phyloP scores from a whole-genome alignment of 768 basidiomycete genomes.

The Kockovaella imperatae region DNA sequence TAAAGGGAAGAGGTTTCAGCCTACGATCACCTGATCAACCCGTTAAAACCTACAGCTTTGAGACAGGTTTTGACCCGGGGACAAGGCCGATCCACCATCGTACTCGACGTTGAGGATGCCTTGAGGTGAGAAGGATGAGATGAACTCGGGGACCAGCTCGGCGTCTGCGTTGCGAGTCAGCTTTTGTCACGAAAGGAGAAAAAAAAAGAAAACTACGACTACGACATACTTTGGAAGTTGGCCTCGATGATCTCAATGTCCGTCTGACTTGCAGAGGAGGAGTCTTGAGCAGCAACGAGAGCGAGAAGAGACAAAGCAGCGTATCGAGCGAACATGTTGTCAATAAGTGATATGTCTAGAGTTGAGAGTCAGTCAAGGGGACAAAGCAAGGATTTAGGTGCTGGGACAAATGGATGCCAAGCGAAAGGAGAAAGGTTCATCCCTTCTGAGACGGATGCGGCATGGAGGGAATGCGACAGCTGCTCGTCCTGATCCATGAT shows the following conservation, averaged over 20 bases:
- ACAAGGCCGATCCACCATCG: slow-evolving; percentile 49
- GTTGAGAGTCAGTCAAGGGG: too few species aligned
- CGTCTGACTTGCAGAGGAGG: slow-evolving; percentile 42
- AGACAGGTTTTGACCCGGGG: slow-evolving; percentile 57
- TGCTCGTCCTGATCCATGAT: too few species aligned
- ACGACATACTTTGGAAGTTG: slow-evolving; percentile 51
- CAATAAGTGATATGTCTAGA: too few species aligned
- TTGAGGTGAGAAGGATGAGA: slow-evolving; percentile 56
- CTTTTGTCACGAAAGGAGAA: background rate
- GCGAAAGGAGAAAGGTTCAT: too few species aligned
- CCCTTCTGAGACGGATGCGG: too few species aligned
- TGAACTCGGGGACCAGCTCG: slow-evolving; percentile 55
- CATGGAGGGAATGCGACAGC: too few species aligned
- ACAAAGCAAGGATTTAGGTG: too few species aligned
- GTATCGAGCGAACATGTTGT: too few species aligned
- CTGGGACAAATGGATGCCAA: too few species aligned
- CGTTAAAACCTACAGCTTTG: slow-evolving; percentile 57
- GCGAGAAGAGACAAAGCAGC: slow-evolving; percentile 23
- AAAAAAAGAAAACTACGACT: background rate
- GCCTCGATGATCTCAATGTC: slow-evolving; percentile 59
- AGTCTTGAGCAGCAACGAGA: slow-evolving; percentile 49
- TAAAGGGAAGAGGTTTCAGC: slow-evolving; percentile 37
- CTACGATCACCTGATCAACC: too few species aligned
- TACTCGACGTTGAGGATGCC: slow-evolving; percentile 56
- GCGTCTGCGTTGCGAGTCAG: slow-evolving; percentile 24